Evolutionary conservation across 2,329 filamentous ascomycete species (phyloP).

Genomic region (Plectosphaerella sp.): DNA sequence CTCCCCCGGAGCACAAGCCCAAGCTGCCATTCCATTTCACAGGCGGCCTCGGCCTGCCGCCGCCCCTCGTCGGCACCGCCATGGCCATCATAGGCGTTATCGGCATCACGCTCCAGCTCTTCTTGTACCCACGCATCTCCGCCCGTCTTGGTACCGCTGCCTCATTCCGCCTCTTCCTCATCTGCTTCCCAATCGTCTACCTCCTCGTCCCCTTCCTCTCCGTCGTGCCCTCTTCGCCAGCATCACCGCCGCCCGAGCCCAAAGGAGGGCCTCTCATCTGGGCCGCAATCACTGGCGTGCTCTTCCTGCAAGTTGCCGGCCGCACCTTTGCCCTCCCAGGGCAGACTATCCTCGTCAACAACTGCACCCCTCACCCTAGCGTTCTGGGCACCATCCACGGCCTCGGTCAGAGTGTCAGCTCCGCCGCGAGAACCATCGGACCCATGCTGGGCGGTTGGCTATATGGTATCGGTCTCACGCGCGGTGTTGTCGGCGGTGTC

Average conservation of each 20-base stretch:
- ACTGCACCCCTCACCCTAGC: constrained; percentile 42
- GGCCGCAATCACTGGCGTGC: constrained; percentile 57
- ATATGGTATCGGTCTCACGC: constrained; percentile 54
- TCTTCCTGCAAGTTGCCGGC: constrained; percentile 61
- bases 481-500: constrained; percentile 52
- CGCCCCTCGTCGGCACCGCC: constrained; percentile 67
- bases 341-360: constrained; percentile 42
- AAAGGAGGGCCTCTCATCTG: constrained; percentile 57
- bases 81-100: constrained; percentile 73
- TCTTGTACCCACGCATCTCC: constrained; percentile 67
- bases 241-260: constrained; percentile 41
- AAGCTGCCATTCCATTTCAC: constrained; percentile 59
- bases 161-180: constrained; percentile 64
- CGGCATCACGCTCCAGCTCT: constrained; percentile 69
- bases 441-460: constrained; percentile 56
- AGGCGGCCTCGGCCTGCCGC: constrained; percentile 71
- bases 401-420: constrained; percentile 53
- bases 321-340: constrained; percentile 56
- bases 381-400: constrained; percentile 45
- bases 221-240: constrained; percentile 55
- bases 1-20: constrained; percentile 18
- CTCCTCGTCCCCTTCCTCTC: constrained; percentile 66
- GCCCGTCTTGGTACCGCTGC: constrained; percentile 61
- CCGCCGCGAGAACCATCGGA: constrained; percentile 54
- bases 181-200: constrained; percentile 69